Evolutionary conservation across 768 basidiomycete species (phyloP).

Genomic region (Coprinopsis marcescibilis): DNA sequence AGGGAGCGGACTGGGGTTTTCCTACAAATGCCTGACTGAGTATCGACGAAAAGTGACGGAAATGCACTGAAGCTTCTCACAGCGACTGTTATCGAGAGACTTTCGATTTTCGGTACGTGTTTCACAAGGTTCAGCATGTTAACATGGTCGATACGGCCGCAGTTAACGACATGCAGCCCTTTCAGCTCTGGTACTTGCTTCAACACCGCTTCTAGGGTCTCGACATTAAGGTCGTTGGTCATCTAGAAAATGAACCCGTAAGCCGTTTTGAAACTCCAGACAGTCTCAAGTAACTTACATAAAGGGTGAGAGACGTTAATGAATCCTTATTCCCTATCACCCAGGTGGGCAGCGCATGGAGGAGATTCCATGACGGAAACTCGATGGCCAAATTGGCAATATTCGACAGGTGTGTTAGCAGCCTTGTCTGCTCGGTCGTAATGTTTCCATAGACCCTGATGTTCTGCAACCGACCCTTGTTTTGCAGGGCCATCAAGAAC

Average conservation of each 20-base stretch:
- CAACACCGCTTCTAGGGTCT: slow-evolving; percentile 43
- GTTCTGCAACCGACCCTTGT: slow-evolving; percentile 37
- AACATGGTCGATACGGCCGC: slow-evolving; percentile 50
- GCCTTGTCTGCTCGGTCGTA: slow-evolving; percentile 43
- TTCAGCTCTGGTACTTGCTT: slow-evolving; percentile 45
- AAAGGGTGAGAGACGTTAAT: slow-evolving; percentile 39
- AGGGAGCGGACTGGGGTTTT: slow-evolving; percentile 24
- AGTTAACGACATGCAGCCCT: slow-evolving; percentile 57
- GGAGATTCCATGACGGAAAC: slow-evolving; percentile 54
- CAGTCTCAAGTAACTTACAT: slow-evolving; percentile 36
- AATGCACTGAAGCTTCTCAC: slow-evolving; percentile 30
- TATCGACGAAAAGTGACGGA: not conserved
- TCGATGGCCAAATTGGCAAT: slow-evolving; percentile 51
- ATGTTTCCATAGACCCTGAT: slow-evolving; percentile 50
- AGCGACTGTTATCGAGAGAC: slow-evolving; percentile 54
- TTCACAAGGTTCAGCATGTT: slow-evolving; percentile 39
- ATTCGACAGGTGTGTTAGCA: slow-evolving; percentile 35
- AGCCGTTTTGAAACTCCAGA: not conserved
- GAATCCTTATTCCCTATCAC: slow-evolving; percentile 29
- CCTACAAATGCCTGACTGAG: slow-evolving; percentile 22
- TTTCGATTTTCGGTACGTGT: slow-evolving; percentile 51
- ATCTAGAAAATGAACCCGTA: slow-evolving; percentile 33
- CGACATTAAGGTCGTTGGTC: slow-evolving; percentile 48
- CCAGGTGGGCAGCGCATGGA: slow-evolving; percentile 60
- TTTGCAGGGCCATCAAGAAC: slow-evolving; percentile 41